Percentiles rank a stretch among this genome's conserved stretches.
Conservation (phyloP, 352 stramenopile species). For the Phytophthora boehmeriae region DNA sequence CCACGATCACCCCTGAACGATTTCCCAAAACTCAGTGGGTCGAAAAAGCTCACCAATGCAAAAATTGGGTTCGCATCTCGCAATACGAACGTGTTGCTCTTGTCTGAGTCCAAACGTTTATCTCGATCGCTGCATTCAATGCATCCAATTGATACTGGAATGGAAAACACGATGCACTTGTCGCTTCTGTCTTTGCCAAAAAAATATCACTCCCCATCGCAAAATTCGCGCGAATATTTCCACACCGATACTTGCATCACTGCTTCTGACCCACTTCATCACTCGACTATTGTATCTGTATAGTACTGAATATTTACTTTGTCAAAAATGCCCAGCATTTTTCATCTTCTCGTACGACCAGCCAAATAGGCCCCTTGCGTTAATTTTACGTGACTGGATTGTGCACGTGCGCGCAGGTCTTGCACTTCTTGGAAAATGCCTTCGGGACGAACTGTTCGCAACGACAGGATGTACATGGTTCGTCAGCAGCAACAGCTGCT, state of each 20-base stretch:
- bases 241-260: too few species aligned
- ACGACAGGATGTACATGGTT: conserved; percentile 53
- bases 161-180: too few species aligned
- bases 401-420: conserved; percentile 67
- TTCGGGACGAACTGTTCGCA: conserved; percentile 68
- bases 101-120: not conserved
- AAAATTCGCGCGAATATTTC: too few species aligned
- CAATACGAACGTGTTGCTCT: too few species aligned
- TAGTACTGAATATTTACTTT: conserved; percentile 23
- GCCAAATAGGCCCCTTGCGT: too few species aligned
- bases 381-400: conserved; percentile 21
- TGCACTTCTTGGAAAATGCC: conserved; percentile 82
- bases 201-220: too few species aligned
- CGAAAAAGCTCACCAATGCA: too few species aligned
- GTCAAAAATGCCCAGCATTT: conserved; percentile 15
- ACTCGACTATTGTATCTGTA: not conserved
- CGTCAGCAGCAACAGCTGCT: conserved; percentile 18
- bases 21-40: too few species aligned
- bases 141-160: conserved; percentile 12
- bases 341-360: not conserved
- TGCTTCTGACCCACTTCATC: too few species aligned
- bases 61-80: too few species aligned
- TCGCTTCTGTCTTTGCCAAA: too few species aligned
- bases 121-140: not conserved
- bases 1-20: too few species aligned